These are phyloP conservation scores for Exophiala xenobiotica DNA, from an alignment of 2,329 filamentous ascomycete genomes.

Conservation along the genomic window DNA sequence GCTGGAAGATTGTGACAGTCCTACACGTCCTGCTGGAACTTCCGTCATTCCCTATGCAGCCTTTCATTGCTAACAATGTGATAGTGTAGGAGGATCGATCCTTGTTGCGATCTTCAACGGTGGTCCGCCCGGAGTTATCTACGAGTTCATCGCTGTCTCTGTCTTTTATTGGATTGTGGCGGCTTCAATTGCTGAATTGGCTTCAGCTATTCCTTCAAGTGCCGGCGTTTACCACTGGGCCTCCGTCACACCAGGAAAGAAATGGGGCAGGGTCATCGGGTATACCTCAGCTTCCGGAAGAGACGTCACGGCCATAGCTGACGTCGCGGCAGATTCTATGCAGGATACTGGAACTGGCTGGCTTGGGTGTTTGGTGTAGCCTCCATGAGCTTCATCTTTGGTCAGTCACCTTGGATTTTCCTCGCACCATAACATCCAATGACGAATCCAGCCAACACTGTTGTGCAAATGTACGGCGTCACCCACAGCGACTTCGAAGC, in stretches of 20 bases:
- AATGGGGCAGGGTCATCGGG: slow-evolving; percentile 53
- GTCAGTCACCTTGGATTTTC: slow-evolving; percentile 2
- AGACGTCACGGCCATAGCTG: neutral
- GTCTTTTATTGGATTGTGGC: slow-evolving; percentile 60
- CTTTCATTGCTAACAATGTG: slow-evolving; percentile 29
- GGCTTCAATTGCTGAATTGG: slow-evolving; percentile 60
- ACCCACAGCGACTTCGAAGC: slow-evolving; percentile 54
- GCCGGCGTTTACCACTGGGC: slow-evolving; percentile 63
- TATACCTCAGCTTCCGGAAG: slow-evolving; percentile 21
- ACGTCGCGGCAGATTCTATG: slow-evolving; percentile 35
- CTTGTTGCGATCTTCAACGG: slow-evolving; percentile 48
- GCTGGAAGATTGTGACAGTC: neutral
- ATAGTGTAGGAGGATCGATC: slow-evolving; percentile 58
- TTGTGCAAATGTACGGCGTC: slow-evolving; percentile 60
- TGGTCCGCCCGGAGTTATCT: slow-evolving; percentile 61
- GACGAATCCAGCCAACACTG: slow-evolving; percentile 47
- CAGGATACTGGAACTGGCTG: slow-evolving; percentile 46
- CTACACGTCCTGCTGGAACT: neutral
- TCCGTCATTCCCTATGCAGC: neutral
- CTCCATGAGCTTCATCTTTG: slow-evolving; percentile 58
- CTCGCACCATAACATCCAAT: neutral
- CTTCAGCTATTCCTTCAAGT: slow-evolving; percentile 61
- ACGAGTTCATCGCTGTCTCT: slow-evolving; percentile 56
- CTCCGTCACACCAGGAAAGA: slow-evolving; percentile 56
- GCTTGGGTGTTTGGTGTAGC: slow-evolving; percentile 63